Conservation (phyloP, 2,329 filamentous ascomycete genomes). For the Aspergillus sp. region DNA sequence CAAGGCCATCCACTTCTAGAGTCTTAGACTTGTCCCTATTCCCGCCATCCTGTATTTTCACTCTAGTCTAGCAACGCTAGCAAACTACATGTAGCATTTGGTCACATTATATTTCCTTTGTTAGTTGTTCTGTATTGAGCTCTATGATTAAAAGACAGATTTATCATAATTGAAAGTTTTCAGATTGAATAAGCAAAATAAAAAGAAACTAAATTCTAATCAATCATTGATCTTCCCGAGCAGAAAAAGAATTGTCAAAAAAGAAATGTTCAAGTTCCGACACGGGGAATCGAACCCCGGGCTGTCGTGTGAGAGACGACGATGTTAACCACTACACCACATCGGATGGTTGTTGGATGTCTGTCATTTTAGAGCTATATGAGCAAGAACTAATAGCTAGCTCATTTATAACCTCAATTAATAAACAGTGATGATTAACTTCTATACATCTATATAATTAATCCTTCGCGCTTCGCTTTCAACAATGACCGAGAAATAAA, state of each 20-base stretch:
- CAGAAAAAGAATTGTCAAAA: not conserved
- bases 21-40: not conserved
- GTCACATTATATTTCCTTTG: constrained; percentile 26
- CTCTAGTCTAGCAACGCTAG: constrained; percentile 32
- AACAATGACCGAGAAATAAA: too few relatives aligned
- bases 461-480: too few relatives aligned
- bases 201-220: not conserved
- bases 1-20: constrained; percentile 92
- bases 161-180: not conserved
- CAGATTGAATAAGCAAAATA: not conserved
- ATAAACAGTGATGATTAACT: too few relatives aligned
- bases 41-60: constrained; percentile 15
- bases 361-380: too few relatives aligned
- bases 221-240: not conserved
- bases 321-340: constrained; percentile 6
- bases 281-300: constrained; percentile 5
- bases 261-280: not conserved
- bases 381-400: too few relatives aligned
- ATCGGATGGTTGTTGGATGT: not conserved
- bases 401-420: too few relatives aligned
- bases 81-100: constrained; percentile 34
- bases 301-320: constrained; percentile 5
- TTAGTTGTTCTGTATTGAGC: constrained; percentile 15
- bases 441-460: too few relatives aligned
- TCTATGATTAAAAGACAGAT: constrained; percentile 13